Conservation (phyloP, 495 filamentous ascomycete species). For the Trypethelium eluteriae region DNA sequence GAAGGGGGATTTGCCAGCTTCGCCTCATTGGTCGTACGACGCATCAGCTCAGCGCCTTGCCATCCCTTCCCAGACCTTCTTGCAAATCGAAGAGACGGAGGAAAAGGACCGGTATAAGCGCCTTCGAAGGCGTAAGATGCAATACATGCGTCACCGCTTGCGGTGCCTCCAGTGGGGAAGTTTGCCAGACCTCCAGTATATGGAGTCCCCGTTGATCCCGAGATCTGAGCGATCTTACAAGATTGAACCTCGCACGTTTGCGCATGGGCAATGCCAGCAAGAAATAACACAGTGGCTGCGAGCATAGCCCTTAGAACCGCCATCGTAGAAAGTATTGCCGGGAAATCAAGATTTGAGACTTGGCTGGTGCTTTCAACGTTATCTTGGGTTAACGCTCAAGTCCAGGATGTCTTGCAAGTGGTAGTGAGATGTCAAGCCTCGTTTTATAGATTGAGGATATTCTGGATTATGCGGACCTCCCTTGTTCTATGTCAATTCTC, state of each 20-base stretch:
- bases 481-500: no score
- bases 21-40: not conserved
- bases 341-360: no score
- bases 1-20: not conserved
- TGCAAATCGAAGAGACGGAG: not conserved
- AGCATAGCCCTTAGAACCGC: not conserved
- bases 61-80: not conserved
- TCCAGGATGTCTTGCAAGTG: no score
- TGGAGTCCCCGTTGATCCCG: not conserved
- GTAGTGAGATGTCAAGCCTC: no score
- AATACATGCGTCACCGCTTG: not conserved
- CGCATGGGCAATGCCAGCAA: not conserved
- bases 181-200: not conserved
- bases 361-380: no score
- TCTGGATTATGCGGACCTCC: no score
- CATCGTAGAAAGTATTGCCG: not conserved
- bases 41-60: not conserved
- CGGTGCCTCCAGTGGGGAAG: not conserved
- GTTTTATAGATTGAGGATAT: no score
- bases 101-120: slow-evolving; percentile 6
- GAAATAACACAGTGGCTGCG: not conserved
- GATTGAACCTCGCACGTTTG: not conserved
- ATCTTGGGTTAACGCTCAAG: no score
- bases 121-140: not conserved
- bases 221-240: not conserved